Conservation (phyloP, 768 basidiomycete species). For the Mycena polygramma region DNA sequence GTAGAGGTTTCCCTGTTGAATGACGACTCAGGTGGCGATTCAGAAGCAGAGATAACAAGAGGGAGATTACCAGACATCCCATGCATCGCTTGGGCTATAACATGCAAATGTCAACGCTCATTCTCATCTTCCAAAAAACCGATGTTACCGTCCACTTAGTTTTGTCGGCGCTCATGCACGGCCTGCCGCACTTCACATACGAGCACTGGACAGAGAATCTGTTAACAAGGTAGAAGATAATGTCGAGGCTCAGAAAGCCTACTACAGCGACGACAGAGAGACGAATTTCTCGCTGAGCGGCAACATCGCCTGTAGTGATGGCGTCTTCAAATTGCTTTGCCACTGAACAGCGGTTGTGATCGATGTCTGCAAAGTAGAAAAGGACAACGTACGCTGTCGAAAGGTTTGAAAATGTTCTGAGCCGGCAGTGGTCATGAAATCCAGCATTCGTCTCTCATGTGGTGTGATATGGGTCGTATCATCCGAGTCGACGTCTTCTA, state of each 20-base stretch:
- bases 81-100: constrained; percentile 25
- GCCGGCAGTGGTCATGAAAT: constrained; percentile 9
- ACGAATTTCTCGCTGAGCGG: constrained; percentile 23
- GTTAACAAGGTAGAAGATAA: neutral
- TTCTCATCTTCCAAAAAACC: neutral
- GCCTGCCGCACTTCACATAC: constrained; percentile 24
- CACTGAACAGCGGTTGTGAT: constrained; percentile 12
- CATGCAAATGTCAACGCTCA: constrained; percentile 4
- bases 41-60: neutral
- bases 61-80: constrained; percentile 29
- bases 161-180: constrained; percentile 15
- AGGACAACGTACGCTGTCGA: constrained; percentile 12
- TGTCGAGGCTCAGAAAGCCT: constrained; percentile 1
- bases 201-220: constrained; percentile 23
- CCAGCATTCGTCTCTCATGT: constrained; percentile 26
- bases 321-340: constrained; percentile 25
- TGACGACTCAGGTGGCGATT: neutral
- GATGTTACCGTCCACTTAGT: constrained; percentile 27
- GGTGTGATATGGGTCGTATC: constrained; percentile 24
- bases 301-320: constrained; percentile 14
- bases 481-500: too few species aligned
- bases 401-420: constrained; percentile 20
- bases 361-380: neutral
- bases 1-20: constrained; percentile 23
- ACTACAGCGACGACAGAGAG: constrained; percentile 21